A percentile compares a stretch with the other conserved stretches of the same genome.
Conservation (phyloP, 768 basidiomycete species). For the Podaxis mareebaensis region DNA sequence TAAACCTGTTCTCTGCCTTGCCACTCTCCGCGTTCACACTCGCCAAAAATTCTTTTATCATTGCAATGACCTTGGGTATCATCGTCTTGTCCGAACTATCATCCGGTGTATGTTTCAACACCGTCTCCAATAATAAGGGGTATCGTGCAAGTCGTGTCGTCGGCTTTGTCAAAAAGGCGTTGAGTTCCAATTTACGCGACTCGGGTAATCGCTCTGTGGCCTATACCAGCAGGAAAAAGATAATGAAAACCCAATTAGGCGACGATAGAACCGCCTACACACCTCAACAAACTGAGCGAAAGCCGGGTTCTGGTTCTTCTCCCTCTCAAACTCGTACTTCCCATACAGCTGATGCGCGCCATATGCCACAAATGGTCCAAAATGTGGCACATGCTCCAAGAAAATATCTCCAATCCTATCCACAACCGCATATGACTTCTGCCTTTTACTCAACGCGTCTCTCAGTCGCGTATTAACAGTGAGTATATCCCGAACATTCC, state of each 20-base stretch:
- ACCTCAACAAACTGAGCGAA: slow-evolving; percentile 98
- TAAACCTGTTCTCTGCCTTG: slow-evolving; percentile 95
- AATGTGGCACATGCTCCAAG: slow-evolving; percentile 81
- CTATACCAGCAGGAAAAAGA: slow-evolving; percentile 27
- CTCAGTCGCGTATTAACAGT: slow-evolving; percentile 88
- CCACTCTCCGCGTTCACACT: slow-evolving; percentile 94
- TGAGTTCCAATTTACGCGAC: slow-evolving; percentile 94
- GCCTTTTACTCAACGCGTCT: slow-evolving; percentile 91
- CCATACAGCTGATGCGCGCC: slow-evolving; percentile 97
- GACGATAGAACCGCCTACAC: slow-evolving; percentile 27
- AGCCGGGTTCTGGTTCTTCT: slow-evolving; percentile 88
- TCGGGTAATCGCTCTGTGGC: slow-evolving; percentile 90
- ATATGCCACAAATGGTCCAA: slow-evolving; percentile 92
- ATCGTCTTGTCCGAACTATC: slow-evolving; percentile 83
- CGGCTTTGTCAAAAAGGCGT: slow-evolving; percentile 97
- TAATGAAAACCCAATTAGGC: background rate
- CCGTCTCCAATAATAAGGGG: slow-evolving; percentile 89
- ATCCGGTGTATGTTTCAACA: slow-evolving; percentile 88
- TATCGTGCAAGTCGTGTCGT: slow-evolving; percentile 98
- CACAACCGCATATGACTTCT: slow-evolving; percentile 93
- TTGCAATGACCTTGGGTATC: slow-evolving; percentile 73
- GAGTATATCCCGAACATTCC: slow-evolving; percentile 96
- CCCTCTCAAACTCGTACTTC: slow-evolving; percentile 99
- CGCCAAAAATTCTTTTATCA: slow-evolving; percentile 79
- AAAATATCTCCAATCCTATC: slow-evolving; percentile 91